Evolutionary conservation across 2,329 filamentous ascomycete genomes (phyloP).

Genomic region (Fusarium aywerte): DNA sequence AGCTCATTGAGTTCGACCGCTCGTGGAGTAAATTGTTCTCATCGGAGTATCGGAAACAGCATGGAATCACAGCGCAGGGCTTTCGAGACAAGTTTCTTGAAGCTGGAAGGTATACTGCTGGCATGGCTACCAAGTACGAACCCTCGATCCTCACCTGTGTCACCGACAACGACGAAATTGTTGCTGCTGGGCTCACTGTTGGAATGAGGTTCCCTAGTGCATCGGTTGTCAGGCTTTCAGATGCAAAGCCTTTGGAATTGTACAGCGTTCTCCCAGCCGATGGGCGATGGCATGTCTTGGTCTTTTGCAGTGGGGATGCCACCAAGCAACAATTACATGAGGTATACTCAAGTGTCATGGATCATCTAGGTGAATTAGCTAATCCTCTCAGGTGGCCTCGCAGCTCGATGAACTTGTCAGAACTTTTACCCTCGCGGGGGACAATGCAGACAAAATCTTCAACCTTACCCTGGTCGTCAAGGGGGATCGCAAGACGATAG

Average conservation of each 20-base stretch:
- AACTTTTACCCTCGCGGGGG: neutral
- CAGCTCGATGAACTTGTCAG: neutral
- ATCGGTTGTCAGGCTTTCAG: constrained; percentile 26
- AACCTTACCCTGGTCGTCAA: constrained; percentile 9
- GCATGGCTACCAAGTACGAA: constrained; percentile 24
- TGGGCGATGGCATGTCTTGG: constrained; percentile 38
- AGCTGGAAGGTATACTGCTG: constrained; percentile 38
- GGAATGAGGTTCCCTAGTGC: constrained; percentile 41
- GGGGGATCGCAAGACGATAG: constrained; percentile 1
- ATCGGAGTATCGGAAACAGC: constrained; percentile 20
- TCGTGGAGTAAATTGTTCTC: constrained; percentile 44
- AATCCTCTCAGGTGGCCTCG: neutral
- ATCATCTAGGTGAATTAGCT: rapidly evolving
- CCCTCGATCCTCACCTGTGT: constrained; percentile 11
- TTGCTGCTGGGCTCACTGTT: constrained; percentile 6
- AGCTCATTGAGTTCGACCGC: constrained; percentile 59
- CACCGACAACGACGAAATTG: rapidly evolving
- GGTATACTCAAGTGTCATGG: neutral
- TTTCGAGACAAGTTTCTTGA: constrained; percentile 38
- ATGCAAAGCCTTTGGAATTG: constrained; percentile 37
- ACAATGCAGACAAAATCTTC: constrained; percentile 7
- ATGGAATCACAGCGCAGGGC: constrained; percentile 4
- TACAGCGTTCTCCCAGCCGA: constrained; percentile 22
- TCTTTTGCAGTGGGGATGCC: constrained; percentile 12
- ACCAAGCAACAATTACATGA: neutral